Percentiles rank a stretch among this genome's conserved stretches.
Conservation (phyloP, 164 flowering plant species). For the Sextonia rubra region DNA sequence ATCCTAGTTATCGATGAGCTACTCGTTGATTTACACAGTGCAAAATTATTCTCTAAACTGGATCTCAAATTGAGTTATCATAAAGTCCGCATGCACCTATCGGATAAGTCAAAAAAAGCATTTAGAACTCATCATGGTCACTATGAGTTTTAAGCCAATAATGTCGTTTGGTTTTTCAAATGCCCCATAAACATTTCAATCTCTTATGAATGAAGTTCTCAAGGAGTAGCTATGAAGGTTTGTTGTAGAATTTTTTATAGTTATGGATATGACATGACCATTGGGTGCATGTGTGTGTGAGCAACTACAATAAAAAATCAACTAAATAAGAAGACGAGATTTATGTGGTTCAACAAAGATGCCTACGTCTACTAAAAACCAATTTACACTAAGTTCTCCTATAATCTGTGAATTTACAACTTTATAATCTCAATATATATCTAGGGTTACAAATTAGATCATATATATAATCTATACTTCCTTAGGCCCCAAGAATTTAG, state of each 20-base stretch:
- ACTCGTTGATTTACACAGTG: not conserved
- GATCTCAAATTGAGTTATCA: conserved; percentile 1
- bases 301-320: too few relatives aligned
- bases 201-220: conserved; percentile 5
- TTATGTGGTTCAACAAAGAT: too few relatives aligned
- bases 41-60: not conserved
- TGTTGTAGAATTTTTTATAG: not conserved
- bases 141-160: not conserved
- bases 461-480: too few relatives aligned
- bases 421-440: too few relatives aligned
- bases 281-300: too few relatives aligned
- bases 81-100: not conserved
- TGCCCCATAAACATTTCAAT: conserved; percentile 1
- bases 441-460: too few relatives aligned
- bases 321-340: too few relatives aligned
- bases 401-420: too few relatives aligned
- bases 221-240: not conserved
- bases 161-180: conserved; percentile 3
- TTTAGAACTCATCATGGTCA: conserved; percentile 6
- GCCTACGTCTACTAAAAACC: too few relatives aligned
- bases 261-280: too few relatives aligned
- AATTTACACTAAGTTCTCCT: too few relatives aligned
- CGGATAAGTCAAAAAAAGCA: not conserved
- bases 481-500: too few relatives aligned
- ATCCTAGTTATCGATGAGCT: conserved; percentile 1